These are phyloP conservation scores for Prunus yedoensis DNA, from an alignment of 331 rosid species.

Conservation along the genomic window DNA sequence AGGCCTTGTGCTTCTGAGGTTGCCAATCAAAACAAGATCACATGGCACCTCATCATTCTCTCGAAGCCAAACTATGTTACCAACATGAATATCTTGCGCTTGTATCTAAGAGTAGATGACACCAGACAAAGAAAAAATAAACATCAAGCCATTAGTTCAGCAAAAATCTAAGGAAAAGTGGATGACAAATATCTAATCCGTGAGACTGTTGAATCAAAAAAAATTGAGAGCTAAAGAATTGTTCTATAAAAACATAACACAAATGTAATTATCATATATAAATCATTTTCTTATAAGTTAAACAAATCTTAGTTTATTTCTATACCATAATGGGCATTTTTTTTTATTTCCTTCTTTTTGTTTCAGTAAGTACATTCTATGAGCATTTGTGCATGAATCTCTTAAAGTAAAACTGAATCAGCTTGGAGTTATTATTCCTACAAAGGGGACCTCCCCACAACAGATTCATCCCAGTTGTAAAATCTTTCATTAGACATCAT, in stretches of 20 bases:
- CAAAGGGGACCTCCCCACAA: background rate
- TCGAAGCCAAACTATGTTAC: slow-evolving; percentile 87
- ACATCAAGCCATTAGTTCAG: slow-evolving; percentile 21
- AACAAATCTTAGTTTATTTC: background rate
- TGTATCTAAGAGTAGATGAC: slow-evolving; percentile 52
- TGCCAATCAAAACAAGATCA: slow-evolving; percentile 93
- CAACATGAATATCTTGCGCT: slow-evolving; percentile 91
- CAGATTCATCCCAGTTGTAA: background rate
- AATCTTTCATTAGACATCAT: background rate
- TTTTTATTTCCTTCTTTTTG: background rate
- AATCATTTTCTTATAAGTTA: background rate
- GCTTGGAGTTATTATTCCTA: background rate
- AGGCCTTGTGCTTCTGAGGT: slow-evolving; percentile 94
- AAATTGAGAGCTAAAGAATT: background rate
- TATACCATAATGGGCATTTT: background rate
- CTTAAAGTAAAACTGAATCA: background rate
- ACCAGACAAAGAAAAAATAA: slow-evolving; percentile 26
- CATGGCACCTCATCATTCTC: slow-evolving; percentile 99
- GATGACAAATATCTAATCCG: slow-evolving; percentile 5
- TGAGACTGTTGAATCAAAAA: background rate
- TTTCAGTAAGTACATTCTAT: background rate
- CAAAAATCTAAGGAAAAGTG: slow-evolving; percentile 16
- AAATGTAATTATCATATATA: background rate
- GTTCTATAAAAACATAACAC: background rate
- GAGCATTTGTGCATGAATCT: background rate